Evolutionary conservation across 176 grass and related monocot genomes (phyloP).

Genomic region (Oryza coarctata): DNA sequence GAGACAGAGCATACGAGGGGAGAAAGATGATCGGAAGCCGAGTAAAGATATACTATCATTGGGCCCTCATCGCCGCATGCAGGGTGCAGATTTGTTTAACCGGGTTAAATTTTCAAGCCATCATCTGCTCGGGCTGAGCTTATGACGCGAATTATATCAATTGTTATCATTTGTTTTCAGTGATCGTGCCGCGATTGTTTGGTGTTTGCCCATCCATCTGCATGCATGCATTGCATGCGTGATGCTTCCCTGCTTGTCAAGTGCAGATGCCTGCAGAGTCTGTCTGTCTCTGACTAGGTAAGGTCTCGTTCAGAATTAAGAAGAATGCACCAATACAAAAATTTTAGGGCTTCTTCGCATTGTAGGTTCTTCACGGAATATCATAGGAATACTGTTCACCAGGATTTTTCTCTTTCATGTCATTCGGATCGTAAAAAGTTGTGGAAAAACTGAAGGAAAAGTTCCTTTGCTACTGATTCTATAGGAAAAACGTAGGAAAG

Average conservation of each 20-base stretch:
- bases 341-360: too few species aligned
- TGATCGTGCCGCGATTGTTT: too few species aligned
- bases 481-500: too few species aligned
- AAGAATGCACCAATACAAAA: not conserved
- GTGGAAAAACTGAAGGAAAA: too few species aligned
- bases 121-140: not conserved
- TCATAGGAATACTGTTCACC: too few species aligned
- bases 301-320: not conserved
- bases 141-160: not conserved
- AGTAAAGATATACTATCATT: not conserved
- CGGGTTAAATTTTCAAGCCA: constrained; percentile 15
- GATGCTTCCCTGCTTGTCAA: not conserved
- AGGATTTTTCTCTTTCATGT: too few species aligned
- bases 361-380: too few species aligned
- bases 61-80: constrained; percentile 12
- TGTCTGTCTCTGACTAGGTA: not conserved
- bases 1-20: constrained; percentile 15
- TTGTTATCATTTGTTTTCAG: not conserved
- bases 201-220: not conserved
- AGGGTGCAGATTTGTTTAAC: not conserved
- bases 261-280: not conserved
- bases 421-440: too few species aligned
- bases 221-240: not conserved
- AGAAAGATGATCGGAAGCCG: not conserved
- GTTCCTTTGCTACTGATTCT: too few species aligned